These are phyloP conservation scores for Solanum lignicaule DNA, from an alignment of 257 asterid species.

Conservation along the genomic window DNA sequence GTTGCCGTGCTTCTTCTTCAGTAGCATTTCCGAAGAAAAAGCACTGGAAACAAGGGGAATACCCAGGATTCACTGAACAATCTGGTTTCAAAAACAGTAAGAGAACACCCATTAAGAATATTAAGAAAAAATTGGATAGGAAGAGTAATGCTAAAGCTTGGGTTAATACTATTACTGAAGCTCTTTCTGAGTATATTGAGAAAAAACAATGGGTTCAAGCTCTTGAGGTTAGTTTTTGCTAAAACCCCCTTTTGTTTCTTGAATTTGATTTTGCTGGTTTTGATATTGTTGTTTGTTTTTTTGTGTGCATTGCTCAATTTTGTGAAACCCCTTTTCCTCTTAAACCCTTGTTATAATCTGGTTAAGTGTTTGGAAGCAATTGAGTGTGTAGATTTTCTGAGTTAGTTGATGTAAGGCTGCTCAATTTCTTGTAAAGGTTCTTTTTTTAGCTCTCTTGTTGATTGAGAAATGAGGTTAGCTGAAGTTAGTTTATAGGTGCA, in stretches of 20 bases:
- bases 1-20: slow-evolving; percentile 4
- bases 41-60: slow-evolving; percentile 71
- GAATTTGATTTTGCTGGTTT: background rate
- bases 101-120: slow-evolving; percentile 54
- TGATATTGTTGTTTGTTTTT: background rate
- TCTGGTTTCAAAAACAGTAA: slow-evolving; percentile 13
- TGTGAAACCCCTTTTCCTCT: background rate
- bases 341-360: background rate
- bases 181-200: slow-evolving; percentile 53
- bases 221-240: slow-evolving; percentile 37
- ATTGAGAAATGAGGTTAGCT: background rate
- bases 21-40: slow-evolving; percentile 31
- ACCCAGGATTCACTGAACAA: slow-evolving; percentile 39
- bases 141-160: slow-evolving; percentile 51
- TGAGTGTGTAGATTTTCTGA: background rate
- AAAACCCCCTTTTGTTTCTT: background rate
- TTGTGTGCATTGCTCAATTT: background rate
- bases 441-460: background rate
- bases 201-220: slow-evolving; percentile 66
- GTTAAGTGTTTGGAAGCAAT: background rate
- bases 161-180: slow-evolving; percentile 76
- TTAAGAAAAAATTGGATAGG: slow-evolving; percentile 58
- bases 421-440: background rate
- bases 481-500: background rate
- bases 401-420: background rate